These are phyloP conservation scores for Thuja plicata DNA, from an alignment of 83 land plant species.

Conservation along the genomic window DNA sequence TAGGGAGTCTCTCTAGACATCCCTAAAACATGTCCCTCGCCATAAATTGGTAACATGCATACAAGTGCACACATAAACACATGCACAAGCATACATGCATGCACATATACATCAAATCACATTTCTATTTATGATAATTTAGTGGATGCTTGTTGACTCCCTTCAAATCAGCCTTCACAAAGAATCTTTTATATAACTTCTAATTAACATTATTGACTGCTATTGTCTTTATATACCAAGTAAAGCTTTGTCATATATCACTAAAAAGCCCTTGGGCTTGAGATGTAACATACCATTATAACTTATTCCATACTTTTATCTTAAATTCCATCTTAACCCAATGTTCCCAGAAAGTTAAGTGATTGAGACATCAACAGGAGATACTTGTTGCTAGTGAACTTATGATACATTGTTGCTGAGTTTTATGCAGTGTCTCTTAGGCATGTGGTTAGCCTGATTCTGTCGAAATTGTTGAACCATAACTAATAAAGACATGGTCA, in stretches of 20 bases:
- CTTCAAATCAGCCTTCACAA: background rate
- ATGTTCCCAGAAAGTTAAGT: background rate
- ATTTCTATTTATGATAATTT: background rate
- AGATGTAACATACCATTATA: background rate
- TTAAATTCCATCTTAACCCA: background rate
- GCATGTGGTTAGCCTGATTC: background rate
- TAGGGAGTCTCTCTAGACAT: background rate
- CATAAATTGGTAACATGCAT: background rate
- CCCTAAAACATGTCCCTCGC: background rate
- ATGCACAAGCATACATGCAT: background rate
- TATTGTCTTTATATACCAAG: background rate
- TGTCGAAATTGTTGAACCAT: background rate
- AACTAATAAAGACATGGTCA: background rate
- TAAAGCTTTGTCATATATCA: background rate
- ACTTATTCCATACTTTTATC: too few species aligned
- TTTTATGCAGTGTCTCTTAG: background rate
- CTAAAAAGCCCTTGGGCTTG: background rate
- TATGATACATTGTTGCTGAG: too few species aligned
- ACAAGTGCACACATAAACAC: background rate
- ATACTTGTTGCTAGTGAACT: background rate
- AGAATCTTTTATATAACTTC: background rate
- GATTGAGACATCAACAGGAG: background rate
- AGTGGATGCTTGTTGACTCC: background rate
- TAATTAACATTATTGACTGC: background rate
- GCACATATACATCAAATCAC: background rate